phyloP scores from a whole-genome alignment of 352 stramenopile species.

The Phytophthora europaea region DNA sequence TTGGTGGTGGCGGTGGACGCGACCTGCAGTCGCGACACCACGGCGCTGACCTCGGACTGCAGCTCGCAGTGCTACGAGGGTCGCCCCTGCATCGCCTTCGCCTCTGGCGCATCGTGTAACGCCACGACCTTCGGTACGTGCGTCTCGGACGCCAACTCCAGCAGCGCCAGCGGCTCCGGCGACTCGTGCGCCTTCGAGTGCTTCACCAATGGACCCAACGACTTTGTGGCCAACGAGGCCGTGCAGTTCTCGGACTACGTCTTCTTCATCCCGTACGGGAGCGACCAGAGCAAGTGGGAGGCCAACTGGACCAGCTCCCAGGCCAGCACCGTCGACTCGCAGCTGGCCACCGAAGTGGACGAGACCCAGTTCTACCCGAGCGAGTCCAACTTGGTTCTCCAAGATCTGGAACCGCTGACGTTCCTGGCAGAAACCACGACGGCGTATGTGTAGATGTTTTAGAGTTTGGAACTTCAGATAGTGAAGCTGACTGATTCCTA shows the following conservation, averaged over 20 bases:
- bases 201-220: conserved; percentile 55
- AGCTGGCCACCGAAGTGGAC: conserved; percentile 27
- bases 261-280: conserved; percentile 68
- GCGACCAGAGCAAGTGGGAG: conserved; percentile 54
- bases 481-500: neutral
- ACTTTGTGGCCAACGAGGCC: conserved; percentile 57
- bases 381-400: conserved; percentile 47
- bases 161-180: conserved; percentile 11
- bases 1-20: conserved; percentile 11
- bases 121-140: conserved; percentile 31
- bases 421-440: conserved; percentile 41
- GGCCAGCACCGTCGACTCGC: conserved; percentile 26
- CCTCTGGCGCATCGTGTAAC: conserved; percentile 29
- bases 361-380: conserved; percentile 43
- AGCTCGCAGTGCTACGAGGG: conserved; percentile 60
- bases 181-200: conserved; percentile 61
- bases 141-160: conserved; percentile 16
- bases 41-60: conserved; percentile 63
- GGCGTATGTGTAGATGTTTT: conserved; percentile 33
- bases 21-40: conserved; percentile 50
- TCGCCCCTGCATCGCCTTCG: conserved; percentile 65
- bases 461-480: neutral
- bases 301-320: conserved; percentile 54
- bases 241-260: conserved; percentile 60
- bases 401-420: conserved; percentile 43